Conservation (phyloP, 192 early-diverging fungal species). For the Backusella tarrabulga region DNA sequence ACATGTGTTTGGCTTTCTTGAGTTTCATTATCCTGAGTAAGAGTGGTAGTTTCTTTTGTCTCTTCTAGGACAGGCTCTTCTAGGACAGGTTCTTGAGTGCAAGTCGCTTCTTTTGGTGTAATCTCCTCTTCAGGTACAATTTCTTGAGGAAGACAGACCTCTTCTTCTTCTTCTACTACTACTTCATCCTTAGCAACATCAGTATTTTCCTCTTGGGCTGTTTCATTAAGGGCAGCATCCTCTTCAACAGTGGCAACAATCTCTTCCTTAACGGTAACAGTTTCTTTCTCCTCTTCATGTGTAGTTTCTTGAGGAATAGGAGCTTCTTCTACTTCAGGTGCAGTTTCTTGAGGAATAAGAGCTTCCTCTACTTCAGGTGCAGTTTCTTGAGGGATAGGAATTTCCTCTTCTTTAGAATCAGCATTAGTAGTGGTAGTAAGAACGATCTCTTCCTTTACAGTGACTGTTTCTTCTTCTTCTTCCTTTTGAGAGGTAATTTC, state of each 20-base stretch:
- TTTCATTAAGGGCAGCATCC: background rate
- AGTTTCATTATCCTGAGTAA: background rate
- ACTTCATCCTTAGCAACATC: background rate
- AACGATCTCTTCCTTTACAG: background rate
- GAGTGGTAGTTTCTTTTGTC: background rate
- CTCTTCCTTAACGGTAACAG: background rate
- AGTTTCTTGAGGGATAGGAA: background rate
- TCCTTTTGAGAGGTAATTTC: background rate
- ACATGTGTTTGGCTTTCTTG: background rate
- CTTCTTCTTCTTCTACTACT: background rate
- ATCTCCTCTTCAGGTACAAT: background rate
- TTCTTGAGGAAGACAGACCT: background rate
- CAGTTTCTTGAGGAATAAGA: background rate
- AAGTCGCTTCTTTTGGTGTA: background rate
- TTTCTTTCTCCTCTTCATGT: background rate
- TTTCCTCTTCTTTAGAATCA: background rate
- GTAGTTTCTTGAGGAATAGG: background rate
- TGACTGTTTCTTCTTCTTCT: background rate
- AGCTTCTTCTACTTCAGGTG: background rate
- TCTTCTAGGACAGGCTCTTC: background rate
- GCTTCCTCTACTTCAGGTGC: background rate
- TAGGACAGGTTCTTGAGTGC: background rate
- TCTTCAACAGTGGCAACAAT: background rate
- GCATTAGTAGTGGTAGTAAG: background rate
- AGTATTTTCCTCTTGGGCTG: no score